Base-by-base conservation (phyloP, 495 filamentous ascomycete species). In the Penicillium crystallinum region DNA sequence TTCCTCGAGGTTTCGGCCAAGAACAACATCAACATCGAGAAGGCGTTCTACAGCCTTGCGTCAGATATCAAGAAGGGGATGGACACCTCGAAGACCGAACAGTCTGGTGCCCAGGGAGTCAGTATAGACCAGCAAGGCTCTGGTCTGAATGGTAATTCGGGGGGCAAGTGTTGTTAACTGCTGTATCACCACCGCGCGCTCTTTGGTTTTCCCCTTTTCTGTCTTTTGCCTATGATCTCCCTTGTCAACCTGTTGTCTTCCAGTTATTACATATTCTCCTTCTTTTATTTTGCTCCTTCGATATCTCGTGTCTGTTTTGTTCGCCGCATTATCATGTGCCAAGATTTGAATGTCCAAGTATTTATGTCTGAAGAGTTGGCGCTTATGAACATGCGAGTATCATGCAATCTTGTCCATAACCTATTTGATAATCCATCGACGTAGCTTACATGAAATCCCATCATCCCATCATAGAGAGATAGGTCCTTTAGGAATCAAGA, bases 1-100 rank as follows among this genome's bases (percentile, higher is more conserved):
- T 99, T 99, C 76, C 84, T 99, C 67, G 93, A 99, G 67, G 93
- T 99, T 38, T 95, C 89, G 18, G 93, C 93, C 48, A 97, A 97
- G 79, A 90, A 87, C 75, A 97, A 97, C 74, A 96, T 95, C 83
- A 99, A 97, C 73, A 92, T 99, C 58, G 93, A 99, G 72, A 91
- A 97, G 78, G 93, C 93, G 2, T 99, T 99, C 70, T 97, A 92
- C 71, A 90, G 78, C 70, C 85, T 99, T 52, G 93, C 93, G 15
- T 81, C 87, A 45, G 95, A 97, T 68, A 99, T 99, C 76, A 98
- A 98, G 83, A 97, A 96, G 77, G 74, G 72, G 50, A 77, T 77
- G 74, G 74, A 77, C 46, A 96, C 85, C 34, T 83, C 86, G 52
- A 90, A 91, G 75, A 81, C 81, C 31, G 88, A 95, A 53, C 81